phyloP scores from a whole-genome alignment of 164 flowering plant genomes.

The Chloranthus sessilifolius region DNA sequence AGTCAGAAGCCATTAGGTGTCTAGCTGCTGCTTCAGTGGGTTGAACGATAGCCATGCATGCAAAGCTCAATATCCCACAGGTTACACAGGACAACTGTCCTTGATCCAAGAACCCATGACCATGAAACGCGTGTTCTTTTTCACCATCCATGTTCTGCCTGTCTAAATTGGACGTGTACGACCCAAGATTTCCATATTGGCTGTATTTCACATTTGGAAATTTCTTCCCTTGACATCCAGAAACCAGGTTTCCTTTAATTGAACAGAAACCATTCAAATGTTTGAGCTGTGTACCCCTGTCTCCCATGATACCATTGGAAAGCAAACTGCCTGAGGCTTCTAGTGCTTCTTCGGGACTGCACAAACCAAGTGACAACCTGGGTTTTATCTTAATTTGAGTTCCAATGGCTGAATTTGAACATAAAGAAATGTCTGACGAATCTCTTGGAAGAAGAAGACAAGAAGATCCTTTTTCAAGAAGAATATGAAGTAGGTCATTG shows the following conservation, averaged over 20 bases:
- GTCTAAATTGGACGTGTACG: slow-evolving; percentile 15
- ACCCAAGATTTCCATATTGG: slow-evolving; percentile 17
- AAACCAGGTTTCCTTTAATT: slow-evolving; percentile 37
- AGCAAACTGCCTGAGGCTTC: slow-evolving; percentile 24
- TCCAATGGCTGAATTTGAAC: slow-evolving; percentile 43
- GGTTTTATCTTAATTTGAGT: slow-evolving; percentile 40
- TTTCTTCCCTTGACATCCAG: slow-evolving; percentile 25
- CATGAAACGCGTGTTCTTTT: slow-evolving; percentile 20
- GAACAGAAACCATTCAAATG: slow-evolving; percentile 30
- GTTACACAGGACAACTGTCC: slow-evolving; percentile 88
- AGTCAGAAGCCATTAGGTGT: slow-evolving; percentile 70
- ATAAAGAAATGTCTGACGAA: slow-evolving; percentile 43
- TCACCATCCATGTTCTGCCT: slow-evolving; percentile 14
- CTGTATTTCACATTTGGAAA: slow-evolving; percentile 11
- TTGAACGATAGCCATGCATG: slow-evolving; percentile 79
- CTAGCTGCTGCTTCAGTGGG: slow-evolving; percentile 72
- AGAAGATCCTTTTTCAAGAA: slow-evolving; percentile 63
- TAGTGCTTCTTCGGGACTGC: slow-evolving; percentile 37
- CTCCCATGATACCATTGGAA: slow-evolving; percentile 29
- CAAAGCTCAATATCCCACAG: slow-evolving; percentile 84
- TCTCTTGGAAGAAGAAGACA: slow-evolving; percentile 66
- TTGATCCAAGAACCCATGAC: slow-evolving; percentile 48
- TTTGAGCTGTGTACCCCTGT: slow-evolving; percentile 25
- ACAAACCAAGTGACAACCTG: slow-evolving; percentile 38
- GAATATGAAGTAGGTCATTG: slow-evolving; percentile 58